Evolutionary conservation across 495 filamentous ascomycete species (phyloP).

Genomic region (Trichocladium antarcticum): DNA sequence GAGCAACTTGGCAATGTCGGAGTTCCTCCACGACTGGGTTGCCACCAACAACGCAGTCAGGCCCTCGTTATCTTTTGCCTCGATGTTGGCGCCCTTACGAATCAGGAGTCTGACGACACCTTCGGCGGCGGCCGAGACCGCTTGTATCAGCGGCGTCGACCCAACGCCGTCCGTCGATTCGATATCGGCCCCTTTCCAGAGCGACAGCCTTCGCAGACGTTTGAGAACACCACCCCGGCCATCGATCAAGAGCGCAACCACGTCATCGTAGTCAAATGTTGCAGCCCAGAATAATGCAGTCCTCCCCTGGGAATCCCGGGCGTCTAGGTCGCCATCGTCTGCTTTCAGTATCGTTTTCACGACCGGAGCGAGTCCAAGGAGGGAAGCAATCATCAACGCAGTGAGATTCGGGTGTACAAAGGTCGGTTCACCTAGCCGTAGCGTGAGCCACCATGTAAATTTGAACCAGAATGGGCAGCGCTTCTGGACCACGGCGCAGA

Average conservation of each 20-base stretch:
- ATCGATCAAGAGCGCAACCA: background rate
- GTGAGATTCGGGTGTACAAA: background rate
- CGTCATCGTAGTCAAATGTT: background rate
- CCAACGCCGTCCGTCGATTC: background rate
- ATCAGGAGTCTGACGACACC: background rate
- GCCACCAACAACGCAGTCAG: background rate
- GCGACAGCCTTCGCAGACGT: background rate
- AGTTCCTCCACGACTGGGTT: background rate
- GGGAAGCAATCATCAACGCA: background rate
- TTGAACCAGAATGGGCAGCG: background rate
- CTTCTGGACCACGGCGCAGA: background rate
- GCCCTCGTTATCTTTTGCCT: background rate
- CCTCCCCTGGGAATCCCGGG: background rate
- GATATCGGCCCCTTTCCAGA: background rate
- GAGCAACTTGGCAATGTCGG: background rate
- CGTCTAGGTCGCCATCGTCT: background rate
- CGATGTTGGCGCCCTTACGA: background rate
- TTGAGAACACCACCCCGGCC: background rate
- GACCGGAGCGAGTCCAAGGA: background rate
- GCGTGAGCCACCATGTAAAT: background rate
- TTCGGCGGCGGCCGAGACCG: too few species aligned
- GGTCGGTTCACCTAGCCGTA: too few species aligned
- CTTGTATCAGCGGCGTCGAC: background rate
- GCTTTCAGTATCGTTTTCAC: background rate
- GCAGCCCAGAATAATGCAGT: conserved; percentile 2